Percentiles rank a stretch among this genome's conserved stretches.
phyloP scores from a whole-genome alignment of 164 flowering plant genomes.

The Vitis riparia region DNA sequence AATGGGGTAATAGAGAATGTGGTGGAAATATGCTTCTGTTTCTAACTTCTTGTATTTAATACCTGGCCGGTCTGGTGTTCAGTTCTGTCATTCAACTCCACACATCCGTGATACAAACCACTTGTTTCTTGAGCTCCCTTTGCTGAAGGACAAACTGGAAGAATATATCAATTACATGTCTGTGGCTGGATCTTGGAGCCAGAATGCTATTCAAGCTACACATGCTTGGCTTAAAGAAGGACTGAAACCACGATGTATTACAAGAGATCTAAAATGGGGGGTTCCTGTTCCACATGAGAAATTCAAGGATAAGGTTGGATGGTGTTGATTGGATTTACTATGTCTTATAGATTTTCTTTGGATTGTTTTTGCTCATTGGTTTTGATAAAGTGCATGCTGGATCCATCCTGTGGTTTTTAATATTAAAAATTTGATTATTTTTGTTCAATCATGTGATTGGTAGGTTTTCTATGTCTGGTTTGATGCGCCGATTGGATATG shows the following conservation, averaged over 20 bases:
- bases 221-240: constrained; percentile 94
- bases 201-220: constrained; percentile 90
- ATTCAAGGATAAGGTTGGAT: constrained; percentile 73
- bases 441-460: constrained; percentile 1
- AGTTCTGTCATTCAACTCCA: constrained; percentile 74
- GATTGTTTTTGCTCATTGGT: neutral
- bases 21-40: neutral
- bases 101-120: constrained; percentile 80
- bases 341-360: neutral
- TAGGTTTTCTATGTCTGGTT: constrained; percentile 99
- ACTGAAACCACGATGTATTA: constrained; percentile 75
- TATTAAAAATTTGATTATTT: constrained; percentile 3
- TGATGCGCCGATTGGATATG: constrained; percentile 96
- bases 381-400: neutral
- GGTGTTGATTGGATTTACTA: neutral
- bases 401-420: neutral
- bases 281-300: constrained; percentile 95
- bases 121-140: constrained; percentile 89
- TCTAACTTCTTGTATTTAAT: constrained; percentile 7
- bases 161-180: constrained; percentile 69
- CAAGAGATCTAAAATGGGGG: constrained; percentile 98
- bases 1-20: no score
- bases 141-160: constrained; percentile 62
- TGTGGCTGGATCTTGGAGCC: constrained; percentile 89
- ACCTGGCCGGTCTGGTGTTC: constrained; percentile 1